These are phyloP conservation scores for Picochlorum sp. DNA, from an alignment of 139 green algal genomes.

Conservation along the genomic window DNA sequence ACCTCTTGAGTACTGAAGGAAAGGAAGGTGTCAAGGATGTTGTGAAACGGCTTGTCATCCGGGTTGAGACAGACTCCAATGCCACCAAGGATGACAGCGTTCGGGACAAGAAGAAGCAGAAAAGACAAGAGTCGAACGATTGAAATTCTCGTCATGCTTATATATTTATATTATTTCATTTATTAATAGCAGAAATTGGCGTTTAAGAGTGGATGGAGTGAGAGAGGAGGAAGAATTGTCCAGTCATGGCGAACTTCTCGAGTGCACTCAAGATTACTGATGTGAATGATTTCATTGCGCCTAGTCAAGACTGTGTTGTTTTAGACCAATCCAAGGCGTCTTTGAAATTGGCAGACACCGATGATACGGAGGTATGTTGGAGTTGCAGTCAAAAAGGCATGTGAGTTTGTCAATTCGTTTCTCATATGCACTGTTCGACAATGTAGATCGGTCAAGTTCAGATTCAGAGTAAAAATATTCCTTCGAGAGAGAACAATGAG, in stretches of 20 bases:
- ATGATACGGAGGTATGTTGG: neutral
- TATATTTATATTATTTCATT: slow-evolving; percentile 1
- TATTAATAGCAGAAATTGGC: neutral
- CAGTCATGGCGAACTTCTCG: slow-evolving; percentile 52
- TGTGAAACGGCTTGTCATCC: too few species aligned
- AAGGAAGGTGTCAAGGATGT: too few species aligned
- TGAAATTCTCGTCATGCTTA: neutral
- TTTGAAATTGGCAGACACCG: neutral
- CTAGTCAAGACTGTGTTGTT: slow-evolving; percentile 87
- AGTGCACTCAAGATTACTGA: slow-evolving; percentile 72
- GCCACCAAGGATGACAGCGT: neutral
- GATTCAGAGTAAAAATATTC: slow-evolving; percentile 16
- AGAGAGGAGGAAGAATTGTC: neutral
- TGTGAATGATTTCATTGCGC: slow-evolving; percentile 91
- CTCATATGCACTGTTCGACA: neutral
- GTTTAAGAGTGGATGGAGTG: too few species aligned
- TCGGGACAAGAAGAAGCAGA: neutral
- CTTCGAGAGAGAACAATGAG: slow-evolving; percentile 18
- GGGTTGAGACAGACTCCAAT: too few species aligned
- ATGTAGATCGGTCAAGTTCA: slow-evolving; percentile 24
- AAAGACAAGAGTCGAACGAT: neutral
- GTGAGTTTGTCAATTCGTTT: neutral
- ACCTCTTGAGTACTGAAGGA: too few species aligned
- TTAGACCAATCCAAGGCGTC: slow-evolving; percentile 18
- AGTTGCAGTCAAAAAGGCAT: neutral